Percentiles rank a stretch among this genome's conserved stretches.
Evolutionary conservation across 768 basidiomycete genomes (phyloP).

Genomic region (Russula virescens): DNA sequence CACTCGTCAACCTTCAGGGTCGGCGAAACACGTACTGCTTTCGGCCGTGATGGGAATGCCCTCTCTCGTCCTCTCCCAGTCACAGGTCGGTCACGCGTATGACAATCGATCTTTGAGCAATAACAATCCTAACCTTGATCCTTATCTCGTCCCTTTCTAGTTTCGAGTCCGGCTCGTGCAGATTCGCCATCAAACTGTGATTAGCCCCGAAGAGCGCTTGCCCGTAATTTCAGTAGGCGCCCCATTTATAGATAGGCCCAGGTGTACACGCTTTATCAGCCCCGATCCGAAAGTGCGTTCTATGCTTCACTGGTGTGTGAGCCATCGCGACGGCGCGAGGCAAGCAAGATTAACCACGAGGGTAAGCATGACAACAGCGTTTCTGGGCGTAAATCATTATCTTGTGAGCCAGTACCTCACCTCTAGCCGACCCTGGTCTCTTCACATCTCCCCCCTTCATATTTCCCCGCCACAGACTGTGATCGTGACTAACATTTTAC

Average conservation of each 20-base stretch:
- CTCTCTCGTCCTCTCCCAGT: not conserved
- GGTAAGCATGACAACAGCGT: slow-evolving; percentile 20
- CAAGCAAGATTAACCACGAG: slow-evolving; percentile 8
- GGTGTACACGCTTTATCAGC: not conserved
- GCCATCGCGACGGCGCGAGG: slow-evolving; percentile 6
- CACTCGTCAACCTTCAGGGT: not conserved
- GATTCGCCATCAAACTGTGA: slow-evolving; percentile 11
- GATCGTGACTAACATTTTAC: slow-evolving; percentile 6
- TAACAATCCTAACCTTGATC: slow-evolving; percentile 16
- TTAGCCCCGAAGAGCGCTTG: slow-evolving; percentile 2
- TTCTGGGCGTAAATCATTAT: slow-evolving; percentile 13
- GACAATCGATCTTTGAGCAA: slow-evolving; percentile 1
- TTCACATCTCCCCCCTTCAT: slow-evolving; percentile 15
- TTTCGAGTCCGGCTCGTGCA: slow-evolving; percentile 1
- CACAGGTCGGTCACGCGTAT: slow-evolving; percentile 2
- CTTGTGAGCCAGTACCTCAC: not conserved
- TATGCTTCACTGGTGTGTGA: not conserved
- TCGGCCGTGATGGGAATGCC: not conserved
- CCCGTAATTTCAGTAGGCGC: not conserved
- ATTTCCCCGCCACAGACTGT: not conserved
- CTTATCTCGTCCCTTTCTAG: slow-evolving; percentile 9
- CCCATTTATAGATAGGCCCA: slow-evolving; percentile 1
- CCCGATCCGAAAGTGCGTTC: not conserved
- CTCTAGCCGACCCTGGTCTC: slow-evolving; percentile 12
- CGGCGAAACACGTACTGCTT: not conserved